A percentile compares a stretch with the other conserved stretches of the same genome.
Conservation (phyloP, 805 yeast species). For the Maudiozyma pseudohumilis region DNA sequence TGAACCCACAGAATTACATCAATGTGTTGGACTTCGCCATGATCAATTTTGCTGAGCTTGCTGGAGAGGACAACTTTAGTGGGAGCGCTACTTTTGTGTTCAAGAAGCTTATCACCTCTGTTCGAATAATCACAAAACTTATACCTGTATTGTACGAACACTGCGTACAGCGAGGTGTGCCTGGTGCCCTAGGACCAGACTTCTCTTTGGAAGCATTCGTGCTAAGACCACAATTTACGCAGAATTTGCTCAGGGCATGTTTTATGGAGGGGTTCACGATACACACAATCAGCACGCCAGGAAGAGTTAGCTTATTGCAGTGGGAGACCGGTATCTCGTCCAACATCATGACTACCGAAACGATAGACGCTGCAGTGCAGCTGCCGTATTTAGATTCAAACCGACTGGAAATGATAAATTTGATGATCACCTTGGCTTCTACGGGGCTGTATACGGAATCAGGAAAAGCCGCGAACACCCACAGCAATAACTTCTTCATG, state of each 20-base stretch:
- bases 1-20: slow-evolving; percentile 3
- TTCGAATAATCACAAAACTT: slow-evolving; percentile 53
- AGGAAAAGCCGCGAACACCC: not conserved
- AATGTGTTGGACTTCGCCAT: slow-evolving; percentile 37
- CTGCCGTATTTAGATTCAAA: slow-evolving; percentile 45
- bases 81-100: slow-evolving; percentile 1
- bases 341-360: slow-evolving; percentile 8
- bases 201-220: not conserved
- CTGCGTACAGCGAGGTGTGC: not conserved
- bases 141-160: slow-evolving; percentile 60
- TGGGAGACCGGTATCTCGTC: slow-evolving; percentile 81
- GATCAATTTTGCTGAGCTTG: slow-evolving; percentile 25
- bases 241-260: slow-evolving; percentile 14
- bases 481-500: not conserved
- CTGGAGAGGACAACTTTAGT: slow-evolving; percentile 2
- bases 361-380: slow-evolving; percentile 24
- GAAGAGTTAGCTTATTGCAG: slow-evolving; percentile 18
- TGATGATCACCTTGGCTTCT: slow-evolving; percentile 53
- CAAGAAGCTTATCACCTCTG: slow-evolving; percentile 40
- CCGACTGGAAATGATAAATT: slow-evolving; percentile 55
- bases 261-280: slow-evolving; percentile 25
- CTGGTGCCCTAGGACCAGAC: not conserved
- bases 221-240: slow-evolving; percentile 20
- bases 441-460: slow-evolving; percentile 41
- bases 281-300: slow-evolving; percentile 13